Evolutionary conservation across 306 rosid species (phyloP).

Genomic region (Cucumis melo): DNA sequence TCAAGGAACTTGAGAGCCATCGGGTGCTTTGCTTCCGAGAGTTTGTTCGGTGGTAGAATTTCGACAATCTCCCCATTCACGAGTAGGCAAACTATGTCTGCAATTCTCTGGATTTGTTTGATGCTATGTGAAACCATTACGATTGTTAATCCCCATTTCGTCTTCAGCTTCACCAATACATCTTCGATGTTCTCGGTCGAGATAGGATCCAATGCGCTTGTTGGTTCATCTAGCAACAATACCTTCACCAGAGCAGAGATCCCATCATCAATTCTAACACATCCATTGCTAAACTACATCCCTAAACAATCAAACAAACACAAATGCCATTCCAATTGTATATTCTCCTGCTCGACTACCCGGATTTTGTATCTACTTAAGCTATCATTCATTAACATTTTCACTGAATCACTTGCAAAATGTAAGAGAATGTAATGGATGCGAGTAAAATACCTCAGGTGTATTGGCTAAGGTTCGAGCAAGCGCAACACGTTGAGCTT

Average conservation of each 20-base stretch:
- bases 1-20: constrained; percentile 76
- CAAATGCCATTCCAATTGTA: neutral
- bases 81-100: constrained; percentile 68
- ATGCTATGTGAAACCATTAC: constrained; percentile 83
- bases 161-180: constrained; percentile 63
- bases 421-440: neutral
- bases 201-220: constrained; percentile 90
- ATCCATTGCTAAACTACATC: neutral
- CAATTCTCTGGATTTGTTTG: constrained; percentile 81
- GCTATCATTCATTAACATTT: neutral
- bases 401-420: neutral
- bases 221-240: constrained; percentile 80
- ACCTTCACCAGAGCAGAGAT: constrained; percentile 28
- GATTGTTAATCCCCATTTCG: constrained; percentile 52
- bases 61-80: constrained; percentile 79
- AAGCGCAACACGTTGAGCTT: constrained; percentile 91
- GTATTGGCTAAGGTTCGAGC: constrained; percentile 83
- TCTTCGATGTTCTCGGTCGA: constrained; percentile 80
- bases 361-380: neutral
- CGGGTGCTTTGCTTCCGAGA: constrained; percentile 71
- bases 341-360: neutral
- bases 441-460: constrained; percentile 49
- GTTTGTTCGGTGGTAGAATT: constrained; percentile 44
- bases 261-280: neutral
- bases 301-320: neutral